phyloP scores from a whole-genome alignment of 768 basidiomycete genomes.

The Lentinula sp. region DNA sequence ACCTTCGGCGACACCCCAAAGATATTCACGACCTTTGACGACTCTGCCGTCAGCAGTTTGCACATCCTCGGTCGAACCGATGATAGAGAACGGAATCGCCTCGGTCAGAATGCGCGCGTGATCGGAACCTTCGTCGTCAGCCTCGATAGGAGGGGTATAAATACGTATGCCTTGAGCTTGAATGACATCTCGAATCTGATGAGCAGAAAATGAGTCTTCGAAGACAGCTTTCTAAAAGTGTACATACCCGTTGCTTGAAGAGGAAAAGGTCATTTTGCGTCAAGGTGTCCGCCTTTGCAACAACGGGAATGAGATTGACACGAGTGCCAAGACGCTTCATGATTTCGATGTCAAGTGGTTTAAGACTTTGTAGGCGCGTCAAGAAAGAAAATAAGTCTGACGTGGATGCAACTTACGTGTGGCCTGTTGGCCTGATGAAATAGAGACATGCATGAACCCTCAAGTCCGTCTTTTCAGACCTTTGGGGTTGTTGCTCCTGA shows the following conservation, averaged over 20 bases:
- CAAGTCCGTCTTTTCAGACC: constrained; percentile 90
- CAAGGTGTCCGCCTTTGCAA: constrained; percentile 96
- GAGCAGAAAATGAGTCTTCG: not conserved
- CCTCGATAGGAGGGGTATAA: constrained; percentile 89
- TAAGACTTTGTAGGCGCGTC: constrained; percentile 49
- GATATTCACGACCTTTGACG: constrained; percentile 97
- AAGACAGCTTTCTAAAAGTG: not conserved
- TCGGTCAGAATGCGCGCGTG: constrained; percentile 83
- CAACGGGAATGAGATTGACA: constrained; percentile 95
- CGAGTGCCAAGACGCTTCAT: constrained; percentile 99
- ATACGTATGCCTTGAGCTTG: constrained; percentile 89
- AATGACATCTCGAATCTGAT: constrained; percentile 83
- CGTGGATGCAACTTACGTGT: constrained; percentile 63
- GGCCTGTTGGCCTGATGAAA: constrained; percentile 94
- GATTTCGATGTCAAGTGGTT: constrained; percentile 97
- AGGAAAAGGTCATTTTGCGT: constrained; percentile 86
- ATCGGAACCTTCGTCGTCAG: constrained; percentile 82
- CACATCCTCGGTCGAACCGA: constrained; percentile 95
- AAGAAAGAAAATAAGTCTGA: not conserved
- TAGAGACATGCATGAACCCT: constrained; percentile 96
- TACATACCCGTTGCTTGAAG: constrained; percentile 88
- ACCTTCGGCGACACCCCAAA: constrained; percentile 99
- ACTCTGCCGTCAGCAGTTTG: constrained; percentile 82
- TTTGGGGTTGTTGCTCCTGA: constrained; percentile 98
- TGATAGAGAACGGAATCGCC: constrained; percentile 98